Conservation (phyloP, 1,139 yeast species). For the Meyerozyma elateridarum region DNA sequence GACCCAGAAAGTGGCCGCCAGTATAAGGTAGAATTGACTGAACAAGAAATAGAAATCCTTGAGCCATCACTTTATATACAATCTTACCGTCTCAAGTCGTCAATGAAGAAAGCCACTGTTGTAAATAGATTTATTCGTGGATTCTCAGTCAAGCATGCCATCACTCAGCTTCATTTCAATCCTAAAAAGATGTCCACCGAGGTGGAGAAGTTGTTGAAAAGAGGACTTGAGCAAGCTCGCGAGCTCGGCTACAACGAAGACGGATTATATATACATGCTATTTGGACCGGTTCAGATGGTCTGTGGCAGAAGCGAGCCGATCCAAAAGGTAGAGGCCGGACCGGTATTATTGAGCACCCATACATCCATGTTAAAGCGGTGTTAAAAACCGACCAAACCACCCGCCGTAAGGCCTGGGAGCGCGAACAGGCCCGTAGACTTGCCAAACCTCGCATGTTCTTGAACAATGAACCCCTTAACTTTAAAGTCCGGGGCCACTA, state of each 20-base stretch:
- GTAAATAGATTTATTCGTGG: slow-evolving; percentile 74
- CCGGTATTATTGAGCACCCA: slow-evolving; percentile 72
- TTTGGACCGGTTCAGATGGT: slow-evolving; percentile 94
- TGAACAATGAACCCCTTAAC: slow-evolving; percentile 44
- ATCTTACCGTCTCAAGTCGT: slow-evolving; percentile 76
- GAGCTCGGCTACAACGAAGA: slow-evolving; percentile 55
- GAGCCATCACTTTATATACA: slow-evolving; percentile 81
- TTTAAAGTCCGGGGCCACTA: slow-evolving; percentile 39
- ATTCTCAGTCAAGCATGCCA: slow-evolving; percentile 69
- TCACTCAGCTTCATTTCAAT: slow-evolving; percentile 89
- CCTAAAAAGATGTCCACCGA: slow-evolving; percentile 78
- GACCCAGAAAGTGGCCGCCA: slow-evolving; percentile 40
- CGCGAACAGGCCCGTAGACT: slow-evolving; percentile 35
- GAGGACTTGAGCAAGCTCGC: slow-evolving; percentile 68
- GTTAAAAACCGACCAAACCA: slow-evolving; percentile 61
- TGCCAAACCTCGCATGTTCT: slow-evolving; percentile 43
- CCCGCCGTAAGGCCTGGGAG: slow-evolving; percentile 58
- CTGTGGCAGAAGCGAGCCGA: slow-evolving; percentile 68
- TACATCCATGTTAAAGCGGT: slow-evolving; percentile 79
- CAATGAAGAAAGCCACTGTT: slow-evolving; percentile 83
- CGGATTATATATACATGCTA: slow-evolving; percentile 66
- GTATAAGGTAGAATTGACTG: slow-evolving; percentile 55
- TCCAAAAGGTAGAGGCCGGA: slow-evolving; percentile 85
- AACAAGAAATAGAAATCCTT: slow-evolving; percentile 66
- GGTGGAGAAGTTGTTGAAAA: slow-evolving; percentile 67